A percentile compares a stretch with the other conserved stretches of the same genome.
These are phyloP conservation scores for Penicillium malachiteum DNA, from an alignment of 495 filamentous ascomycete genomes.

Conservation along the genomic window DNA sequence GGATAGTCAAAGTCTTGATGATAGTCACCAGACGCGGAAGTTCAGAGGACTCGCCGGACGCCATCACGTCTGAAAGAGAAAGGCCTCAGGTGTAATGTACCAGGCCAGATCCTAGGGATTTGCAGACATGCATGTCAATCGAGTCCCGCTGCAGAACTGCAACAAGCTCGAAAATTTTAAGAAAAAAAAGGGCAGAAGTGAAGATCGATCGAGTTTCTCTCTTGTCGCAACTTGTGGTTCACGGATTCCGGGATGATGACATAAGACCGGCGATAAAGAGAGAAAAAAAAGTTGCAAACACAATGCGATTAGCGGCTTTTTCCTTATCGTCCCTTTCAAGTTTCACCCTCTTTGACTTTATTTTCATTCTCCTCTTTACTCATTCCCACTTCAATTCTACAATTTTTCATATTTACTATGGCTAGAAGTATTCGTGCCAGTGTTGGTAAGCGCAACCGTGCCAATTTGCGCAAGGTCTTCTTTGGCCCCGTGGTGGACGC, in stretches of 20 bases:
- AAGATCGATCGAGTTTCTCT: background rate
- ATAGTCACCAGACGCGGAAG: conserved; percentile 40
- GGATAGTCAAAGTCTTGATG: conserved; percentile 64
- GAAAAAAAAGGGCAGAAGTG: too few relatives aligned
- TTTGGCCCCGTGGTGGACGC: conserved; percentile 77
- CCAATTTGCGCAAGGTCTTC: conserved; percentile 75
- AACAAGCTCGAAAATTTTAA: background rate
- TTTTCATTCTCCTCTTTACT: background rate
- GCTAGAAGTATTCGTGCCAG: conserved; percentile 79
- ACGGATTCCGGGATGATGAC: conserved; percentile 30
- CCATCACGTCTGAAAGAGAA: conserved; percentile 29
- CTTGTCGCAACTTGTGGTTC: conserved; percentile 1
- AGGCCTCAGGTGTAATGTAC: conserved; percentile 17
- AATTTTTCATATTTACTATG: conserved; percentile 51
- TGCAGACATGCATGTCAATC: conserved; percentile 25
- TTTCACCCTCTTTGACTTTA: conserved; percentile 2
- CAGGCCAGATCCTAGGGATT: conserved; percentile 13
- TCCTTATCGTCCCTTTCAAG: background rate
- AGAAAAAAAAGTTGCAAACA: conserved; percentile 13
- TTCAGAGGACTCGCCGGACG: conserved; percentile 39
- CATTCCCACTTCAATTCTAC: background rate
- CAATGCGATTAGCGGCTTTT: background rate
- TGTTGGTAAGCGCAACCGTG: conserved; percentile 72
- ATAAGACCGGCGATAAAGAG: conserved; percentile 36
- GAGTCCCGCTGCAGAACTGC: background rate